These are phyloP conservation scores for Excoecaria agallocha DNA, from an alignment of 345 rosid genomes.

Conservation along the genomic window DNA sequence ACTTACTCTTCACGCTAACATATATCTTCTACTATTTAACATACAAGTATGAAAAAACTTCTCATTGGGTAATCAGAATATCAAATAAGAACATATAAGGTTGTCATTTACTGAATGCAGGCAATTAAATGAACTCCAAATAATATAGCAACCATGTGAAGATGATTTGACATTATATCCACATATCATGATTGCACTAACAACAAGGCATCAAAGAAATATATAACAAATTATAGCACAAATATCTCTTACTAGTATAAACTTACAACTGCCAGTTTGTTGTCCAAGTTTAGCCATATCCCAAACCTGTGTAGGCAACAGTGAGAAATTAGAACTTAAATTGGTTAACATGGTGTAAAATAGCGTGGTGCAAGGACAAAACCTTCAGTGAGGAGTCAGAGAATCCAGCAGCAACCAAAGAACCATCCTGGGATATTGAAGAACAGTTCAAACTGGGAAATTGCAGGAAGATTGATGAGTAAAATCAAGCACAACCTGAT, in stretches of 20 bases:
- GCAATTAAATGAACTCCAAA: neutral
- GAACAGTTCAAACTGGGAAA: conserved; percentile 72
- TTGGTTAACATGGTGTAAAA: neutral
- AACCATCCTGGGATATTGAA: conserved; percentile 94
- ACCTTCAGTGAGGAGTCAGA: conserved; percentile 97
- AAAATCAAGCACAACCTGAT: conserved; percentile 11
- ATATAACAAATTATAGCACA: neutral
- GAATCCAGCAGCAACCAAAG: conserved; percentile 94
- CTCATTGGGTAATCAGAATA: neutral
- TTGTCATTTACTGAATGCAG: neutral
- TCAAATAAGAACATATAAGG: neutral
- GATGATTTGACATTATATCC: neutral
- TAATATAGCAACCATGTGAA: neutral
- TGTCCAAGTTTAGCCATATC: conserved; percentile 96
- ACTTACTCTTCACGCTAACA: neutral
- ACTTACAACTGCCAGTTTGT: conserved; percentile 60
- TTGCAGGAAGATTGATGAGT: conserved; percentile 9
- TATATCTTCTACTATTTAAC: neutral
- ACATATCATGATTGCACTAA: neutral
- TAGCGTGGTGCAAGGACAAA: conserved; percentile 4
- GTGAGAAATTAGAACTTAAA: conserved; percentile 25
- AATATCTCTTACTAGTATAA: neutral
- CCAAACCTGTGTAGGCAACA: conserved; percentile 66
- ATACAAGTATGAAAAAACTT: neutral
- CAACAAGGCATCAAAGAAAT: neutral